Evolutionary conservation across 2,329 filamentous ascomycete species (phyloP).

Genomic region (Diaporthe citri): DNA sequence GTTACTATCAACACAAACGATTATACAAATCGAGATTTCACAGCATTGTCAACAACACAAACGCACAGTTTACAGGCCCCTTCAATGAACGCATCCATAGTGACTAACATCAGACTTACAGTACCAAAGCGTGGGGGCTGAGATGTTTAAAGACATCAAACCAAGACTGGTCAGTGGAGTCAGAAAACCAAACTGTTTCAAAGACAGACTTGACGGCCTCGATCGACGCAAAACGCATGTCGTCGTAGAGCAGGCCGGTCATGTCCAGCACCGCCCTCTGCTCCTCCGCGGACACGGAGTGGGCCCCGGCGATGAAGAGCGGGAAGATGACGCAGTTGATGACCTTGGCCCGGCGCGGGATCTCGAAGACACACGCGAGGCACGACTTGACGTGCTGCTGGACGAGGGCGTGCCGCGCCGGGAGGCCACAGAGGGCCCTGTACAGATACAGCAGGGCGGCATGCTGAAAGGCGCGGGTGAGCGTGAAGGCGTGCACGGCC

Average conservation of each 20-base stretch:
- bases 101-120: neutral
- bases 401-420: constrained; percentile 53
- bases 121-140: neutral
- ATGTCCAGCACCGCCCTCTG: constrained; percentile 43
- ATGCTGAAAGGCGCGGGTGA: constrained; percentile 56
- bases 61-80: neutral
- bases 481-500: constrained; percentile 50
- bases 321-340: constrained; percentile 56
- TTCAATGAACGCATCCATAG: neutral
- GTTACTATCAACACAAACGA: accelerated
- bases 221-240: constrained; percentile 54
- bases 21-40: neutral
- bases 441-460: constrained; percentile 58
- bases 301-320: constrained; percentile 53
- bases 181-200: neutral
- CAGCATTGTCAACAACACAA: neutral
- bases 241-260: constrained; percentile 46
- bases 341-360: constrained; percentile 51
- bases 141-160: neutral
- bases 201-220: neutral
- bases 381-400: constrained; percentile 54
- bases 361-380: constrained; percentile 53
- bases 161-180: neutral
- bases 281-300: constrained; percentile 49
- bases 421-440: constrained; percentile 55